Conservation (phyloP, 2,329 filamentous ascomycete species). For the Thelonectria discophora region DNA sequence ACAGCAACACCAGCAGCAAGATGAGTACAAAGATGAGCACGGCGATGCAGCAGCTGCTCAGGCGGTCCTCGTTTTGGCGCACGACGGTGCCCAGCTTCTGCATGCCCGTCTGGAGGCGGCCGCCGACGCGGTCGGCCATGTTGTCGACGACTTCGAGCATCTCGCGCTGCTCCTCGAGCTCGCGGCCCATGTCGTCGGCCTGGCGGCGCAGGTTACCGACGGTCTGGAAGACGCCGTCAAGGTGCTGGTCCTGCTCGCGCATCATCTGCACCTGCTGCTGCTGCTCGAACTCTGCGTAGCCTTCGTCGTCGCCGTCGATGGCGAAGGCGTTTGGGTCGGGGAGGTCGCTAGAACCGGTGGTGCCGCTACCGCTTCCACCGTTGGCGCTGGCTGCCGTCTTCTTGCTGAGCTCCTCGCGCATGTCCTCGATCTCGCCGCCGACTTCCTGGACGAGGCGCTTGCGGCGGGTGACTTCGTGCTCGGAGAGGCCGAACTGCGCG, state of each 20-base stretch:
- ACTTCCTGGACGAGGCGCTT: constrained; percentile 87
- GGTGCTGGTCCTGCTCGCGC: constrained; percentile 90
- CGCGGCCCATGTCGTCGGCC: constrained; percentile 94
- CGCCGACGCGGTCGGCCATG: constrained; percentile 86
- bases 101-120: constrained; percentile 85
- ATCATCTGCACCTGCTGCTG: constrained; percentile 91
- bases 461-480: constrained; percentile 82
- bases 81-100: constrained; percentile 87
- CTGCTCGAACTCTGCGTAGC: constrained; percentile 86
- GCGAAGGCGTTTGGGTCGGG: constrained; percentile 66
- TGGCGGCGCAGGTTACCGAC: constrained; percentile 91
- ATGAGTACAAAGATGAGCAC: constrained; percentile 89
- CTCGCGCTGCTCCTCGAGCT: constrained; percentile 92
- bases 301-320: constrained; percentile 59
- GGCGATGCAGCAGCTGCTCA: constrained; percentile 90
- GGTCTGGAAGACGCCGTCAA: constrained; percentile 92
- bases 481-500: constrained; percentile 83
- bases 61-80: constrained; percentile 85
- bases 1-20: constrained; percentile 81
- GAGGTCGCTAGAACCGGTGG: constrained; percentile 50
- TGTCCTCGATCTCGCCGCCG: constrained; percentile 86
- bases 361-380: not conserved
- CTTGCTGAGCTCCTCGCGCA: constrained; percentile 82
- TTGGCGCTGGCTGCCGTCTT: constrained; percentile 52
- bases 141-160: constrained; percentile 88